A percentile compares a stretch with the other conserved stretches of the same genome.
Evolutionary conservation across 768 basidiomycete species (phyloP).

Genomic region (Holtermannia corniformis): DNA sequence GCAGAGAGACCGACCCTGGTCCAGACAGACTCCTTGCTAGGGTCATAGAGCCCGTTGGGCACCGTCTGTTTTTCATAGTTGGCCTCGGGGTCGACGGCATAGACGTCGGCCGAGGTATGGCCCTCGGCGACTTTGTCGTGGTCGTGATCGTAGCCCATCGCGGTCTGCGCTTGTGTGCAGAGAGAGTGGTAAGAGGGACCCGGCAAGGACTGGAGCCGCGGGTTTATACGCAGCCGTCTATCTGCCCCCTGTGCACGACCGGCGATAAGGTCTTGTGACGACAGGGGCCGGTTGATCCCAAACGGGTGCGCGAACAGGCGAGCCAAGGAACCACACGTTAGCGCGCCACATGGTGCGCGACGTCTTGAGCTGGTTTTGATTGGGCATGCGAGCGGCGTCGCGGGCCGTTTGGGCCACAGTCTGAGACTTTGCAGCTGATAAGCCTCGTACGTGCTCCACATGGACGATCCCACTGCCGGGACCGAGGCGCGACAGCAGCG

Average conservation of each 20-base stretch:
- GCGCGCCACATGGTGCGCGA: no score
- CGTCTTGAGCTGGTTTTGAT: no score
- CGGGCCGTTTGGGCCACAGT: no score
- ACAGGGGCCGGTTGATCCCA: not conserved
- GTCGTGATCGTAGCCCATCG: not conserved
- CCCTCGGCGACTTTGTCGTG: not conserved
- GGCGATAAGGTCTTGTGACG: not conserved
- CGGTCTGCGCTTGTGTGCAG: no score
- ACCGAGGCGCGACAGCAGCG: no score
- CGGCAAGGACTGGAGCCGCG: not conserved
- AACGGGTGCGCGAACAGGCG: no score
- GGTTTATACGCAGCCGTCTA: no score
- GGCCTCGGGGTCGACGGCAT: not conserved
- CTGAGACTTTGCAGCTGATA: no score
- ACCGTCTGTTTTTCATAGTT: slow-evolving; percentile 1
- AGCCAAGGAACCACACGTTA: no score
- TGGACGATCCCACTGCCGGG: no score
- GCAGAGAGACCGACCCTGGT: slow-evolving; percentile 39
- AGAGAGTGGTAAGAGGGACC: not conserved
- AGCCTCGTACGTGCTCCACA: no score
- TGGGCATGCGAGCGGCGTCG: no score
- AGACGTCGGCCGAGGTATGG: not conserved
- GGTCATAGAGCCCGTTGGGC: slow-evolving; percentile 31
- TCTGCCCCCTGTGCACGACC: not conserved
- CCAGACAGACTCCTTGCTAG: slow-evolving; percentile 31